Percentiles rank a stretch among this genome's conserved stretches.
Conservation (phyloP, 768 basidiomycete species). For the Coprinellus aureogranulatus region DNA sequence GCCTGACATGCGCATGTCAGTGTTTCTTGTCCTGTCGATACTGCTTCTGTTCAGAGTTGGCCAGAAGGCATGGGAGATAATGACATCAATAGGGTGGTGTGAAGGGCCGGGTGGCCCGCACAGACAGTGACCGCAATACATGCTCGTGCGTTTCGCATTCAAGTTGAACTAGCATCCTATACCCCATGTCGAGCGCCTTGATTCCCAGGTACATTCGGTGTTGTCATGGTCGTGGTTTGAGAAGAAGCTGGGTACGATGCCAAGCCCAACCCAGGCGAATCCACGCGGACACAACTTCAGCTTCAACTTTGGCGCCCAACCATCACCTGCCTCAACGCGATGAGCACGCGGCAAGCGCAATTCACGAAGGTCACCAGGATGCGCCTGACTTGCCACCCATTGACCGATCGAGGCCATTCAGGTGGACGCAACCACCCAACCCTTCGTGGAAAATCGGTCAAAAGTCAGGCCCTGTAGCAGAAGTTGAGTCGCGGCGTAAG, state of each 20-base stretch:
- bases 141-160: neutral
- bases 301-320: conserved; percentile 2
- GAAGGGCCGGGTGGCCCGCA: no score
- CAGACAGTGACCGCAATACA: no score
- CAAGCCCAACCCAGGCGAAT: neutral
- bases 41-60: no score
- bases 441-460: conserved; percentile 44
- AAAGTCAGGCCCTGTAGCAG: conserved; percentile 27
- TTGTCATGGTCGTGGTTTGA: neutral
- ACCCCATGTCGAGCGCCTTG: neutral
- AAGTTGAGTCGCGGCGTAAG: conserved; percentile 31
- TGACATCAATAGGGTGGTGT: no score
- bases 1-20: neutral
- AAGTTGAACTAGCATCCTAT: neutral
- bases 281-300: neutral
- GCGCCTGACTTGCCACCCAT: conserved; percentile 17
- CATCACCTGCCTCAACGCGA: neutral
- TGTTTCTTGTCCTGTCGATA: no score
- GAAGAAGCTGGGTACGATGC: neutral
- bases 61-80: no score
- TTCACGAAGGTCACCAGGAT: neutral
- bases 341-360: neutral
- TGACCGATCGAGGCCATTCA: conserved; percentile 26
- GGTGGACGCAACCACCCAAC: conserved; percentile 35
- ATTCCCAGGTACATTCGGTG: neutral